Evolutionary conservation across 345 rosid species (phyloP).

Genomic region (Salix caprea): DNA sequence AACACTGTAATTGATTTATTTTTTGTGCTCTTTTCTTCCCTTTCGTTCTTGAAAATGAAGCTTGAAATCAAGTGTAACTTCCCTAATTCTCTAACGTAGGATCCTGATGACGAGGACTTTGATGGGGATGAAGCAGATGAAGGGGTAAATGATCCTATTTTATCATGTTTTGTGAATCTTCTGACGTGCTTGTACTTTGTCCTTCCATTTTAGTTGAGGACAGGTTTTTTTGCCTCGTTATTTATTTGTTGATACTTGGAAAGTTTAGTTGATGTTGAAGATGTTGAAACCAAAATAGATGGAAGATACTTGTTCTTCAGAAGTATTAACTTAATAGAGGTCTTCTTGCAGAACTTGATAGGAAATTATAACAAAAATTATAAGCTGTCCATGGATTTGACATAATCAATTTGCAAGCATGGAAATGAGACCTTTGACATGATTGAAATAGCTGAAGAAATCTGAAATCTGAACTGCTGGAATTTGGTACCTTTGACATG

Average conservation of each 20-base stretch:
- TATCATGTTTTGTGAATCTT: not conserved
- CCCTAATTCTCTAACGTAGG: constrained; percentile 8
- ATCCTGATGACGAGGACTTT: constrained; percentile 20
- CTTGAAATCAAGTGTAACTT: not conserved
- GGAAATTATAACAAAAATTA: not conserved
- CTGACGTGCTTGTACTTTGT: not conserved
- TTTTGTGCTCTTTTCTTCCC: not conserved
- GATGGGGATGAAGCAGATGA: constrained; percentile 20
- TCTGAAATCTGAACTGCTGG: not conserved
- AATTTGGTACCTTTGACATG: not conserved
- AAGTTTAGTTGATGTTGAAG: not conserved
- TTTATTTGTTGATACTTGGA: not conserved
- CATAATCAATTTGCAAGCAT: not conserved
- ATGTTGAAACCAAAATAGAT: not conserved
- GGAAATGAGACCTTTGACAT: not conserved
- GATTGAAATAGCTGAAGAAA: not conserved
- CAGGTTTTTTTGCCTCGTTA: not conserved
- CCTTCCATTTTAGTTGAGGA: not conserved
- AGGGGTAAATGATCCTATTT: constrained; percentile 13
- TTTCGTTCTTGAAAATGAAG: not conserved
- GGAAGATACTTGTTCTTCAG: not conserved
- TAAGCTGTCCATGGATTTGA: not conserved
- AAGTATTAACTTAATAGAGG: not conserved
- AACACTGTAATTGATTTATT: constrained; percentile 49
- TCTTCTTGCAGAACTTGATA: not conserved